Percentiles rank a stretch among this genome's conserved stretches.
Evolutionary conservation across 192 early-diverging fungal species (phyloP).

Genomic region (Phycomyces blakesleeanus): DNA sequence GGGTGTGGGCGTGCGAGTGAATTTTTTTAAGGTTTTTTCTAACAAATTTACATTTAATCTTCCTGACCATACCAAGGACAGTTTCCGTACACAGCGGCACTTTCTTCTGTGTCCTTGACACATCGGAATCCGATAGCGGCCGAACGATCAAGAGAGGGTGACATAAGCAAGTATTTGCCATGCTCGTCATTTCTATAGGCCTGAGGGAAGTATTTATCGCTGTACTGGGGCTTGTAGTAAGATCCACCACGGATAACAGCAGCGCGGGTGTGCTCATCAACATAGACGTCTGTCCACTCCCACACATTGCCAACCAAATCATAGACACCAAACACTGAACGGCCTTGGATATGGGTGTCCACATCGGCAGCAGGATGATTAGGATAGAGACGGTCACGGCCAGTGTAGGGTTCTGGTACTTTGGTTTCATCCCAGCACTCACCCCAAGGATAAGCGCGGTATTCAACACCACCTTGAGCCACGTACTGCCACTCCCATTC

Average conservation of each 20-base stretch:
- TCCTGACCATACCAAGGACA: conserved; percentile 15
- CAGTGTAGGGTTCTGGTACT: conserved; percentile 15
- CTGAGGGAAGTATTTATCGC: conserved; percentile 20
- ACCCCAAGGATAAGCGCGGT: conserved; percentile 22
- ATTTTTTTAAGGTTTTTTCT: too few species aligned
- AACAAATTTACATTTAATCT: not conserved
- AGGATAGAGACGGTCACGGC: conserved; percentile 21
- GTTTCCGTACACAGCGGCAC: conserved; percentile 23
- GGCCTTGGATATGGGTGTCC: conserved; percentile 10
- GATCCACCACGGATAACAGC: conserved; percentile 26
- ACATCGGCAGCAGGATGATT: conserved; percentile 24
- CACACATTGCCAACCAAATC: conserved; percentile 25
- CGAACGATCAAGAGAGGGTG: conserved; percentile 17
- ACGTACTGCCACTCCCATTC: conserved; percentile 30
- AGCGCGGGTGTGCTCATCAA: conserved; percentile 14
- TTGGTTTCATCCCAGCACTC: conserved; percentile 12
- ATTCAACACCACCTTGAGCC: conserved; percentile 20
- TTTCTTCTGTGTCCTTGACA: conserved; percentile 19
- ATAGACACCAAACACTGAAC: conserved; percentile 23
- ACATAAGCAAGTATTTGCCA: conserved; percentile 20
- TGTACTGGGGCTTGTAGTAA: conserved; percentile 11
- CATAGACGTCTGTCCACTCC: conserved; percentile 26
- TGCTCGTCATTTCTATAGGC: conserved; percentile 20
- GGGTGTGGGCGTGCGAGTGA: too few species aligned
- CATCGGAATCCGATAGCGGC: conserved; percentile 27